Base-by-base conservation (phyloP, 192 early-diverging fungal species). In the Gigaspora rosea region DNA sequence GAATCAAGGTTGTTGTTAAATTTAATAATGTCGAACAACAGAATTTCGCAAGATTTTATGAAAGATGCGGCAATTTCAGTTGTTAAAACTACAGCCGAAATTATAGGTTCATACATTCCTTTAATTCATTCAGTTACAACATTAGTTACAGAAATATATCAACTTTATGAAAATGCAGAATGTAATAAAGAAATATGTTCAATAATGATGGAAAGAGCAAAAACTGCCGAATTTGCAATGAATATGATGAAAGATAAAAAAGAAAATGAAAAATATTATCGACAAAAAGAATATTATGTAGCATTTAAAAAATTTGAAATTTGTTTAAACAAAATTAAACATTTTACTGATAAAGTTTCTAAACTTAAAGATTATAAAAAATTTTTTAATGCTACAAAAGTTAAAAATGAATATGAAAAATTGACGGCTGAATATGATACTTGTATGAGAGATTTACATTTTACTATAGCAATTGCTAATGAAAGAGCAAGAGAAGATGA, bases 131-230 rank as follows among this genome's bases (percentile, higher is more conserved):
- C 46, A 35, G 46, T 69, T 9, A 69, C 12, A 3, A 32, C 2
- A 10, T 50, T 51, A 47, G n/a, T 69, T 47, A 9, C 16, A 49
- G 67, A 69, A 69, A 69, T 69, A 18, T 48, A 50, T 48, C 48
- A 51, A 69, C n/a, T 51, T 50, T 13, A 15, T 18, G 48, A 51
- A 48, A 69, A 47, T 18, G 67, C 67, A 50, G 36, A 69, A 50
- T 50, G 46, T 69, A 69, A 51, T 33, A 69, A 69, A 69, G 47
- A 51, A 49, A 69, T 69, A 0, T 69, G 67, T 69, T 12, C 11
- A 11, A 9, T 18, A 35, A 22, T 69, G 27, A 22, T 50, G 12
- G 67, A 69, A 16, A 41, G 67, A 12, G 67, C 48, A 18, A 49
- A 48, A 50, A 49, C 11, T 9, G 67, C 67, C 8, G 9, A 69